phyloP scores from a whole-genome alignment of 2,329 filamentous ascomycete genomes.

The Cadophora malorum region DNA sequence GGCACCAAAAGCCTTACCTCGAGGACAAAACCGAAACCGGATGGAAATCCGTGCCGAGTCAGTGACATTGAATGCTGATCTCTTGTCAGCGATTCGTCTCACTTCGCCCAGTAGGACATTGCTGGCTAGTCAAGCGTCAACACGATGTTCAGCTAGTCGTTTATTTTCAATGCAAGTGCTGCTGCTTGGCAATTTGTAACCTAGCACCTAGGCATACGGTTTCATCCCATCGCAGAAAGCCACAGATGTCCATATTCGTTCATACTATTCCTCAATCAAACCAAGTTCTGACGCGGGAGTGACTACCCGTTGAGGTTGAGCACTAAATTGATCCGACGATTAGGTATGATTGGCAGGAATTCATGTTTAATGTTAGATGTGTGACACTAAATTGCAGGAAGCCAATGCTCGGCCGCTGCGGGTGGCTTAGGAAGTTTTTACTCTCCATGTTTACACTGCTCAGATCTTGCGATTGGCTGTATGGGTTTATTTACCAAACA shows the following conservation, averaged over 20 bases:
- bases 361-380: background rate
- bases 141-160: background rate
- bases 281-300: background rate
- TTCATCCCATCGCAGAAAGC: constrained; percentile 1
- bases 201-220: background rate
- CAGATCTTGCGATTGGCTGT: background rate
- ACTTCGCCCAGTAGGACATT: background rate
- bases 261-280: background rate
- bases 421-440: background rate
- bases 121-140: background rate
- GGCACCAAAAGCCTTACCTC: background rate
- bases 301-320: background rate
- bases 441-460: background rate
- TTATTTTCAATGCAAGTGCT: constrained; percentile 3
- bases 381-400: background rate
- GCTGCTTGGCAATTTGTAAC: background rate
- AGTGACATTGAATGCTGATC: constrained; percentile 1
- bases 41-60: constrained; percentile 6
- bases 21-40: background rate
- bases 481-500: background rate
- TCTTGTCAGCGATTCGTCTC: constrained; percentile 2
- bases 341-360: background rate
- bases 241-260: background rate
- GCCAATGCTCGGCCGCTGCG: background rate
- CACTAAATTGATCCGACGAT: background rate